Conservation (phyloP, 208 protist species). For the Leishmania lainsoni region DNA sequence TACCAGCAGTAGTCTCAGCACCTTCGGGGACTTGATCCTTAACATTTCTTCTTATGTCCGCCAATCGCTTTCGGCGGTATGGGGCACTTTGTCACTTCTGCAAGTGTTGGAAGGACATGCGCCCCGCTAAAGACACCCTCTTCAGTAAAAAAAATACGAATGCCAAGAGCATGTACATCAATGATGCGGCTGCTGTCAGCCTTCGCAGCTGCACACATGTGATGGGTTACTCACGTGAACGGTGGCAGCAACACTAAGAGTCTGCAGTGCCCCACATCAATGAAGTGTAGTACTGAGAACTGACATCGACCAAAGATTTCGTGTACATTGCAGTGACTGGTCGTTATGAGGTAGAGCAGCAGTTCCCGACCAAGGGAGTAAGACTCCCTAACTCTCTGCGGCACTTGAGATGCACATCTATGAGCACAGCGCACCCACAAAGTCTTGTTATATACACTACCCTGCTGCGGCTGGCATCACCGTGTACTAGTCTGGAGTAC, state of each 20-base stretch:
- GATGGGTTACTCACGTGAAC: background rate
- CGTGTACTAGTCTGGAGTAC: background rate
- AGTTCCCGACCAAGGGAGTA: slow-evolving; percentile 1
- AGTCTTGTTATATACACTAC: background rate
- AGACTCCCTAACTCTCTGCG: background rate
- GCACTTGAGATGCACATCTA: slow-evolving; percentile 3
- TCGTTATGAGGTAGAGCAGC: slow-evolving; percentile 1
- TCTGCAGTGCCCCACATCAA: slow-evolving; percentile 1
- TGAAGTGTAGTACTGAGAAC: background rate
- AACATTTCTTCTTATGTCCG: too few species aligned
- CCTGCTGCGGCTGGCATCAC: slow-evolving; percentile 4
- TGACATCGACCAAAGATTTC: background rate
- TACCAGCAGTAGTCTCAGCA: too few species aligned
- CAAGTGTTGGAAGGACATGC: too few species aligned
- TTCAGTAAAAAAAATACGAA: background rate
- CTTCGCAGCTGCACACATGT: background rate
- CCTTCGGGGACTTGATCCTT: too few species aligned
- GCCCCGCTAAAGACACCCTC: background rate
- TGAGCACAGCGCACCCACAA: background rate
- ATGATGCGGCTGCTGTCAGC: background rate
- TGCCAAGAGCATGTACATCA: background rate
- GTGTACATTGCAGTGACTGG: background rate
- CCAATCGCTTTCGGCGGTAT: too few species aligned
- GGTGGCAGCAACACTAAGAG: background rate
- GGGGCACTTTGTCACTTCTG: too few species aligned